Evolutionary conservation across 768 basidiomycete species (phyloP).

Genomic region (Mycena haematopus): DNA sequence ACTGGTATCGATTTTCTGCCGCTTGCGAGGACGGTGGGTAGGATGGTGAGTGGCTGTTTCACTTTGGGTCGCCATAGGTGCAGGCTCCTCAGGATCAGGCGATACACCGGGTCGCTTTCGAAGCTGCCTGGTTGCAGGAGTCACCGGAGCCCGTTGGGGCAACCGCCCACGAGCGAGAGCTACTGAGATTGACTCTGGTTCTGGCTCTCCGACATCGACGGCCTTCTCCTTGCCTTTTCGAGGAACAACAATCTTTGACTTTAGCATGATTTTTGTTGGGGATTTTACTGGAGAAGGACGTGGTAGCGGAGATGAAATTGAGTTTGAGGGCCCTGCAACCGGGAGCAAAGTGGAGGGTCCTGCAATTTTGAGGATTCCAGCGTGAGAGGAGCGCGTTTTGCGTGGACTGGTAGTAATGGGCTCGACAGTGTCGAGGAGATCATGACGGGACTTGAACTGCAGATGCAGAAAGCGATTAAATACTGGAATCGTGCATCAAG

Average conservation of each 20-base stretch:
- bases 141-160: background rate
- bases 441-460: constrained; percentile 24
- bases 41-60: constrained; percentile 6
- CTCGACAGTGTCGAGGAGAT: constrained; percentile 23
- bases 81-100: constrained; percentile 15
- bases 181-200: constrained; percentile 19
- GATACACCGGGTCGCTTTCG: constrained; percentile 13
- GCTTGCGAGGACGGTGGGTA: constrained; percentile 31
- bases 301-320: constrained; percentile 2
- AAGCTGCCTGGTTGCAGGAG: background rate
- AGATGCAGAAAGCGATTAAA: background rate
- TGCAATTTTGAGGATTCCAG: constrained; percentile 17
- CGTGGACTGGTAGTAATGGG: constrained; percentile 15
- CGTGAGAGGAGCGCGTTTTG: constrained; percentile 27
- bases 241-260: constrained; percentile 26
- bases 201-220: constrained; percentile 4
- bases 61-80: background rate
- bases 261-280: constrained; percentile 10
- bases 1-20: constrained; percentile 30
- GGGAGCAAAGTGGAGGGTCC: constrained; percentile 1
- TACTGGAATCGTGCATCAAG: constrained; percentile 46
- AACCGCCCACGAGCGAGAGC: constrained; percentile 7
- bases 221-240: background rate
- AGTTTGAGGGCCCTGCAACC: constrained; percentile 1
- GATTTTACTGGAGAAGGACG: constrained; percentile 13